phyloP scores from a whole-genome alignment of 192 early-diverging fungal species.

The Podila clonocystis region DNA sequence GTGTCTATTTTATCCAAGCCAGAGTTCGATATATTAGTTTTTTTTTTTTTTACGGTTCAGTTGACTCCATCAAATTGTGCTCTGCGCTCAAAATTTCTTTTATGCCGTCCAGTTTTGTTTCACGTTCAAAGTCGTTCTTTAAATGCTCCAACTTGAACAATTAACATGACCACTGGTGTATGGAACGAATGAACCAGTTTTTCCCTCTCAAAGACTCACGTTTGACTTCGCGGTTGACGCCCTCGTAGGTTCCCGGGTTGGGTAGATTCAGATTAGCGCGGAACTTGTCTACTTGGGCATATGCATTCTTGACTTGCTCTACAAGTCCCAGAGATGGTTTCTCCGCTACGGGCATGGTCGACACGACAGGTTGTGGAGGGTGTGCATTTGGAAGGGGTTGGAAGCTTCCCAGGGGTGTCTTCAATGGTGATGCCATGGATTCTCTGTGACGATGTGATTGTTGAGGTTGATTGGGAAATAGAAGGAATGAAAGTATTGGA shows the following conservation, averaged over 20 bases:
- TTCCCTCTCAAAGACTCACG: slow-evolving; percentile 56
- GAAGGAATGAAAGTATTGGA: neutral
- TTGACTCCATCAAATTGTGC: no score
- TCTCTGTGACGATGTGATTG: neutral
- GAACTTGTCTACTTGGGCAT: slow-evolving; percentile 31
- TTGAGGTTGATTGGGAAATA: neutral
- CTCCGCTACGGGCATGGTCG: slow-evolving; percentile 3
- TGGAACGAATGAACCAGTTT: neutral
- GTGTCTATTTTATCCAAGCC: slow-evolving; percentile 56
- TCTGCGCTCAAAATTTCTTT: no score
- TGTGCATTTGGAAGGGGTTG: slow-evolving; percentile 16
- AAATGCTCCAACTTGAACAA: neutral
- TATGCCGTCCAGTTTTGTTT: no score
- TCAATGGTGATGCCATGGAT: slow-evolving; percentile 22
- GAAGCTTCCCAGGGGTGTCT: slow-evolving; percentile 31
- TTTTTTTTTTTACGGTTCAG: no score
- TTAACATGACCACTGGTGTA: no score
- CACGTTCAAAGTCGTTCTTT: no score
- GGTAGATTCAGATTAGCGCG: slow-evolving; percentile 66
- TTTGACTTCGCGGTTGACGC: slow-evolving; percentile 82
- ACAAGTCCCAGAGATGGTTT: slow-evolving; percentile 23
- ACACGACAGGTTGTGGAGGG: slow-evolving; percentile 6
- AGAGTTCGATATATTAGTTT: no score
- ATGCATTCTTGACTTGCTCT: slow-evolving; percentile 32
- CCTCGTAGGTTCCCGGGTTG: slow-evolving; percentile 88